Base-by-base conservation (phyloP, 352 stramenopile species). In the Phytophthora ramorum region DNA sequence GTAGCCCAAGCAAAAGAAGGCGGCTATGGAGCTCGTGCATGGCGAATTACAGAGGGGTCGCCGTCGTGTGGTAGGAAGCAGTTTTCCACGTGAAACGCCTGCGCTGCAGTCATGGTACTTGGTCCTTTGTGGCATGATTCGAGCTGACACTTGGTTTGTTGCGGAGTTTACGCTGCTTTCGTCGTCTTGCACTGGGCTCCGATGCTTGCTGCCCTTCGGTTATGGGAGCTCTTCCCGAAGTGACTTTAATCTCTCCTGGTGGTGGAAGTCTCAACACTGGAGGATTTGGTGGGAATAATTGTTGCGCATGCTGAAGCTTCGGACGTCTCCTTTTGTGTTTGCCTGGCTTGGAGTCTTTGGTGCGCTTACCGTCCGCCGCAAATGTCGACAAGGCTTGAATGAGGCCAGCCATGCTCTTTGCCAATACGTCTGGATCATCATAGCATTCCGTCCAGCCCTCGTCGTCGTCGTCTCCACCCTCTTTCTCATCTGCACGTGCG, bases 321-420 rank as follows among this genome's bases (percentile, higher is more conserved):
- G 63, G 19, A 41, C 50, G 56, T 20, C 57, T 46, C 47, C 55
- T 64, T 45, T 50, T 60, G 8, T n/a, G 32, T 28, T 61, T 60
- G 5, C 63, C 38, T 12, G 3, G 12, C 20, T 64, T 65, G 8
- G 37, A 19, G 10, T 9, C 7, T 45, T 58, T 68, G 10, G 10
- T 28, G 12, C 34, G 8, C 35, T 63, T 72, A 0, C 38, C 43
- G 26, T 32, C 44, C 8, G 46, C 48, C 7, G 63, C 64, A 40
- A 73, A 73, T 6, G 58, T 69, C 35, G 65, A 69, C n/a, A 73
- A 40, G 3, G 65, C 41, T 19, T 73, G 58, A 20, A 73, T 73
- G 32, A 73, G 65, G 1, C 52, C 58, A 28, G 65, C 52, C 65
- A 69, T 73, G 19, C 51, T 72, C 24, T 49, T 72, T 1, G 50